A percentile compares a stretch with the other conserved stretches of the same genome.
Conservation (phyloP, 2,329 filamentous ascomycete species). For the Ophiostoma australiae region DNA sequence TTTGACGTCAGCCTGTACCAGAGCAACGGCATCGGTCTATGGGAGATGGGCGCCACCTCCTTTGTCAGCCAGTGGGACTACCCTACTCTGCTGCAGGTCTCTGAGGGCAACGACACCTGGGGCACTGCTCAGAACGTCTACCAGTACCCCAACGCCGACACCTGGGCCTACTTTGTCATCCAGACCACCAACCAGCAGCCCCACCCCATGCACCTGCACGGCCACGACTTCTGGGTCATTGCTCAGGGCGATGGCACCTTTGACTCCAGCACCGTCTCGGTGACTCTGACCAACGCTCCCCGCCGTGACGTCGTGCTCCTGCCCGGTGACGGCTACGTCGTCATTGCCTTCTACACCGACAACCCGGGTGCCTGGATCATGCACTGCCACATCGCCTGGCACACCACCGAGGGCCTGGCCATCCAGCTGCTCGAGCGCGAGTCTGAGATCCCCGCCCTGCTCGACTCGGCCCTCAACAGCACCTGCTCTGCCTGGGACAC, state of each 20-base stretch:
- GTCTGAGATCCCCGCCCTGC: conserved; percentile 17
- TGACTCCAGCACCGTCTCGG: conserved; percentile 24
- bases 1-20: conserved; percentile 19
- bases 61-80: conserved; percentile 30
- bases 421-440: conserved; percentile 46
- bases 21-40: conserved; percentile 27
- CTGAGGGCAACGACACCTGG: conserved; percentile 24
- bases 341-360: conserved; percentile 44
- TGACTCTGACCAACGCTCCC: conserved; percentile 38
- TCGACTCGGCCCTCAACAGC: conserved; percentile 26
- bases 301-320: conserved; percentile 43
- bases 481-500: conserved; percentile 21
- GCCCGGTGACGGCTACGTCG: conserved; percentile 39
- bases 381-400: conserved; percentile 52
- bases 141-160: conserved; percentile 19
- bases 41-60: conserved; percentile 30
- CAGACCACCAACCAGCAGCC: conserved; percentile 22
- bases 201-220: conserved; percentile 44
- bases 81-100: conserved; percentile 26
- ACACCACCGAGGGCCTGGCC: conserved; percentile 45
- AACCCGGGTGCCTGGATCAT: conserved; percentile 49
- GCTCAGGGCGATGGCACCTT: conserved; percentile 28
- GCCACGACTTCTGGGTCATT: conserved; percentile 41
- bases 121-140: conserved; percentile 23
- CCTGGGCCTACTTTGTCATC: conserved; percentile 27